Conservation (phyloP, 192 early-diverging fungal species). For the Chytriomyces sp. region DNA sequence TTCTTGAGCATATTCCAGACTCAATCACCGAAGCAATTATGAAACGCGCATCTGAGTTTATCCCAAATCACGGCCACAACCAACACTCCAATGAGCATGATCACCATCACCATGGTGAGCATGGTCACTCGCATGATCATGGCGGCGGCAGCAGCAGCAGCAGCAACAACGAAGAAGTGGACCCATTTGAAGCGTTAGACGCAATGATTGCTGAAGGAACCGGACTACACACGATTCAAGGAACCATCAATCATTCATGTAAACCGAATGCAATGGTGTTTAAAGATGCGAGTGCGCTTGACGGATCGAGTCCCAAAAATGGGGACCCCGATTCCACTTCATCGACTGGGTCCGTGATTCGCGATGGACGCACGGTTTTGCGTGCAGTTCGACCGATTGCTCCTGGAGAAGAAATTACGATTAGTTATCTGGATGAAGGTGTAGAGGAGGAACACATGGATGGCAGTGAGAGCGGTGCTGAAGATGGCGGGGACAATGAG, state of each 20-base stretch:
- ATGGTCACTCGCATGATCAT: conserved; percentile 13
- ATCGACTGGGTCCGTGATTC: not conserved
- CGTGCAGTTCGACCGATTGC: conserved; percentile 29
- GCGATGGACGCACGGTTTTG: conserved; percentile 32
- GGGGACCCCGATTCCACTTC: not conserved
- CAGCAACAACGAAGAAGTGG: not conserved
- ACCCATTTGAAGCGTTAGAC: conserved; percentile 20
- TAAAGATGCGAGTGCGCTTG: conserved; percentile 12
- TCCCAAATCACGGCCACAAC: not conserved
- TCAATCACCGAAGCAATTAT: not conserved
- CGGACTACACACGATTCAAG: conserved; percentile 31
- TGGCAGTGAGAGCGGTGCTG: not conserved
- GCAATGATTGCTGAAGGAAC: conserved; percentile 31
- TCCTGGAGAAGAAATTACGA: conserved; percentile 38
- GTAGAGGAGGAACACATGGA: conserved; percentile 14
- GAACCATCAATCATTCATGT: conserved; percentile 45
- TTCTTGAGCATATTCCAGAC: conserved; percentile 10
- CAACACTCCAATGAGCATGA: conserved; percentile 23
- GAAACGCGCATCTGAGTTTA: conserved; percentile 14
- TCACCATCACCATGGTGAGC: conserved; percentile 27
- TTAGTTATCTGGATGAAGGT: conserved; percentile 39
- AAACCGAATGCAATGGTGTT: conserved; percentile 39
- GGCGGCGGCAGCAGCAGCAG: not conserved
- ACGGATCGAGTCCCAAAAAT: not conserved
- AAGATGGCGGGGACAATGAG: conserved; percentile 20